Evolutionary conservation across 805 yeast genomes (phyloP).

Genomic region (Danielozyma ontarioensis): DNA sequence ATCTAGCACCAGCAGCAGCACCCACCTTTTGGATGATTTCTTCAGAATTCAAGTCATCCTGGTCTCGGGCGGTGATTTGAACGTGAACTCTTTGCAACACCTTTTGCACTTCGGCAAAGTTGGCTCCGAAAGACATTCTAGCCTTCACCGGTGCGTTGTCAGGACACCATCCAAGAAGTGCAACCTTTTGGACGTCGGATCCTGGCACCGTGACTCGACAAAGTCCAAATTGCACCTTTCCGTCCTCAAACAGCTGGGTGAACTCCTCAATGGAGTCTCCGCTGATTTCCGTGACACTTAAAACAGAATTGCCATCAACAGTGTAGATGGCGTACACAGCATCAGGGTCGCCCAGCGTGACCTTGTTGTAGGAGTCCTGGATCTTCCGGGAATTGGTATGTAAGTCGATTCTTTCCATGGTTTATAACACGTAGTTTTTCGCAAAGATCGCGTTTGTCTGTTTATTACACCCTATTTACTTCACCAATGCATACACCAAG

Average conservation of each 20-base stretch:
- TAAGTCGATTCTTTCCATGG: slow-evolving; percentile 53
- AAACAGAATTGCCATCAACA: slow-evolving; percentile 53
- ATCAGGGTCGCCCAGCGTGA: slow-evolving; percentile 71
- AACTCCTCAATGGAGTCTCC: slow-evolving; percentile 71
- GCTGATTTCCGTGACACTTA: slow-evolving; percentile 48
- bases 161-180: slow-evolving; percentile 94
- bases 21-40: slow-evolving; percentile 73
- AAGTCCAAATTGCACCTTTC: slow-evolving; percentile 85
- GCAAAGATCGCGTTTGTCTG: too few species aligned
- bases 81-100: slow-evolving; percentile 83
- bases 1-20: slow-evolving; percentile 94
- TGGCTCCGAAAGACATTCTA: slow-evolving; percentile 70
- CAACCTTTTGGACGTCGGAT: slow-evolving; percentile 80
- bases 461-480: too few species aligned
- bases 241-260: slow-evolving; percentile 76
- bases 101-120: slow-evolving; percentile 70
- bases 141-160: slow-evolving; percentile 84
- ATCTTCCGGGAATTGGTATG: slow-evolving; percentile 72
- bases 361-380: slow-evolving; percentile 68
- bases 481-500: slow-evolving; percentile 38
- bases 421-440: too few species aligned
- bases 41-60: slow-evolving; percentile 78
- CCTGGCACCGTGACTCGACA: slow-evolving; percentile 86
- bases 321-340: slow-evolving; percentile 77
- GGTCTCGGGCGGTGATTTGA: slow-evolving; percentile 93